phyloP scores from a whole-genome alignment of 1,284 basidiomycete genomes.

The Volvariella surrecta region DNA sequence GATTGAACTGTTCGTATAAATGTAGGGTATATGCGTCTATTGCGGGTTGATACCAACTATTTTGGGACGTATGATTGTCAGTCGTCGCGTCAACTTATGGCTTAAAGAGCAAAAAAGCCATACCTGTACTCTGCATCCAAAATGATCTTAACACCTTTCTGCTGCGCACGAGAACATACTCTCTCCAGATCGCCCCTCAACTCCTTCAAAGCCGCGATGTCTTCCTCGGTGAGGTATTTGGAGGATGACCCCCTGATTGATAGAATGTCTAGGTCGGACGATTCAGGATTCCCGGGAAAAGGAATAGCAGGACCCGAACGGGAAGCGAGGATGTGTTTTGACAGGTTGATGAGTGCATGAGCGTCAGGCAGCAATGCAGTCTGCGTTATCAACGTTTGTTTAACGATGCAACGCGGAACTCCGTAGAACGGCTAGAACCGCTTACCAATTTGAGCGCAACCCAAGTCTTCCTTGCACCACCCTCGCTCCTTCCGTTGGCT shows the following conservation, averaged over 20 bases:
- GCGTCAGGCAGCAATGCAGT: constrained; percentile 56
- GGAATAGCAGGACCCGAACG: constrained; percentile 30
- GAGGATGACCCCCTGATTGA: constrained; percentile 10
- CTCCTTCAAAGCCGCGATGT: constrained; percentile 51
- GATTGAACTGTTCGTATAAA: constrained; percentile 74
- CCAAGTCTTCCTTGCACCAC: constrained; percentile 50
- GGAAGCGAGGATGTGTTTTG: constrained; percentile 38
- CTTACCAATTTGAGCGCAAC: constrained; percentile 77
- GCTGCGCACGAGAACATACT: constrained; percentile 54
- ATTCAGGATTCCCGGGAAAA: constrained; percentile 57
- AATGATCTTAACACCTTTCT: constrained; percentile 55
- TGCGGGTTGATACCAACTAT: constrained; percentile 76
- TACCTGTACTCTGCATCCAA: constrained; percentile 81
- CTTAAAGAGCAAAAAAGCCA: constrained; percentile 10
- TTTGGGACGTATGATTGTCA: neutral
- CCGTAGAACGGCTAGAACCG: constrained; percentile 1
- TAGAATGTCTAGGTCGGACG: constrained; percentile 42
- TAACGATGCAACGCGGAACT: neutral
- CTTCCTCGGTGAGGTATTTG: constrained; percentile 32
- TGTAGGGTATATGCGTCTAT: constrained; percentile 74
- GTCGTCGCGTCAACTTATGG: neutral
- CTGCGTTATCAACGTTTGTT: constrained; percentile 18
- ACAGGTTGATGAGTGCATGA: constrained; percentile 44
- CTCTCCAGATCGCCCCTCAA: constrained; percentile 50
- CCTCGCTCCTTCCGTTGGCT: neutral